Base-by-base conservation (phyloP, 306 rosid species). In the Pyrus bretschneideri region DNA sequence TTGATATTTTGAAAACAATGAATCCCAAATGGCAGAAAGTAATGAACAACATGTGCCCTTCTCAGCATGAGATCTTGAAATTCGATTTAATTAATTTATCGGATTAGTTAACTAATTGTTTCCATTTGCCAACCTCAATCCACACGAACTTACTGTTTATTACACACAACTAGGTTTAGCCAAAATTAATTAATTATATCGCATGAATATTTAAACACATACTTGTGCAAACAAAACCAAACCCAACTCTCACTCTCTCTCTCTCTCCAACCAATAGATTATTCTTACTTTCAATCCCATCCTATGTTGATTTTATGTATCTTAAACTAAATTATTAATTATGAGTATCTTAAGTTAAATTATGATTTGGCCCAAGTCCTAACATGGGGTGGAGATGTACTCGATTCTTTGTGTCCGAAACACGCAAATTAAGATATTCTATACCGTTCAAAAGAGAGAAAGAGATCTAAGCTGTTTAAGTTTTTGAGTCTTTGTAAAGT, bases 31-130 rank as follows among this genome's bases (percentile, higher is more conserved):
- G 18, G 54, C 17, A 17, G 54, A 14, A 44, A 15, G 21, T 17
- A 65, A 73, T 18, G 42, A 76, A 70, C 85, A 76, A 76, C 15
- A 3, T 78, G 85, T 64, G 74, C 63, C 59, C 35, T 77, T 80
- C 70, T 60, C 74, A 52, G 27, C 72, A 73, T 18, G 57, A 51
- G 69, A 85, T 70, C 68, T 70, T 74, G 64, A 62, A 71, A 62
- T 40, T 29, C 67, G 3, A 73, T 45, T 70, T 64, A 30, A 67
- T 54, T 60, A 65, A 4, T 45, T 27, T 10, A 11, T 29, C 9
- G 33, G 30, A 55, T 13, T 70, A 66, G 58, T 76, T 35, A 75
- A 21, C 52, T 65, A 76, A 55, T 70, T 71, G 68, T 42, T 59
- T 12, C 49, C 69, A 60, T 73, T 44, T 59, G 73, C 69, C 78